Conservation (phyloP, 345 rosid species). For the Populus simonii region DNA sequence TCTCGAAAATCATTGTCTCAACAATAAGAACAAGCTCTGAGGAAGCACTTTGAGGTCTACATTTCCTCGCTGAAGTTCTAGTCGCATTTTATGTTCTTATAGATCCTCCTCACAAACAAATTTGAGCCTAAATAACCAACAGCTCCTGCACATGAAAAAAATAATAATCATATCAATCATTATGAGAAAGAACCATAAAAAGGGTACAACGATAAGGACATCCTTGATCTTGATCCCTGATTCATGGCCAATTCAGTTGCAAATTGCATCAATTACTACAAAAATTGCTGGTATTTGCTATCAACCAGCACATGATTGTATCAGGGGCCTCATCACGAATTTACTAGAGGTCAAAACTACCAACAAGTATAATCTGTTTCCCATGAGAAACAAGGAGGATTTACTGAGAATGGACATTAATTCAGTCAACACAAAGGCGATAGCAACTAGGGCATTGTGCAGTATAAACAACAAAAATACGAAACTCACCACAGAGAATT, state of each 20-base stretch:
- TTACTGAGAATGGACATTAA: neutral
- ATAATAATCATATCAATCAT: neutral
- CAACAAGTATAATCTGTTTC: neutral
- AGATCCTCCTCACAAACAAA: conserved; percentile 90
- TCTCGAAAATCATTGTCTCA: conserved; percentile 24
- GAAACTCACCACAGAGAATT: conserved; percentile 80
- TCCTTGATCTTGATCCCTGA: neutral
- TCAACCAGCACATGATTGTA: neutral
- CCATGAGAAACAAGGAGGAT: neutral
- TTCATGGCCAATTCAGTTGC: neutral
- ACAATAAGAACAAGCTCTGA: conserved; percentile 19
- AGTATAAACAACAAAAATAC: neutral
- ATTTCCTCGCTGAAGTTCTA: conserved; percentile 26
- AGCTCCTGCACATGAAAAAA: conserved; percentile 54
- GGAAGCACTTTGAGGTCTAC: conserved; percentile 25
- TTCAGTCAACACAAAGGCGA: neutral
- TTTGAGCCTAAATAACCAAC: conserved; percentile 91
- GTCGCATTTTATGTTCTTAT: conserved; percentile 96
- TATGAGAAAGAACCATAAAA: neutral
- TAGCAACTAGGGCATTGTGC: neutral
- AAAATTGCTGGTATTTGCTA: neutral
- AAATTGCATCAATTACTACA: neutral
- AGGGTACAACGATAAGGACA: neutral
- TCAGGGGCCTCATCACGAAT: neutral
- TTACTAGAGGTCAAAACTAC: neutral